Conservation (phyloP, 2,329 filamentous ascomycete species). For the Claviceps digitariae region DNA sequence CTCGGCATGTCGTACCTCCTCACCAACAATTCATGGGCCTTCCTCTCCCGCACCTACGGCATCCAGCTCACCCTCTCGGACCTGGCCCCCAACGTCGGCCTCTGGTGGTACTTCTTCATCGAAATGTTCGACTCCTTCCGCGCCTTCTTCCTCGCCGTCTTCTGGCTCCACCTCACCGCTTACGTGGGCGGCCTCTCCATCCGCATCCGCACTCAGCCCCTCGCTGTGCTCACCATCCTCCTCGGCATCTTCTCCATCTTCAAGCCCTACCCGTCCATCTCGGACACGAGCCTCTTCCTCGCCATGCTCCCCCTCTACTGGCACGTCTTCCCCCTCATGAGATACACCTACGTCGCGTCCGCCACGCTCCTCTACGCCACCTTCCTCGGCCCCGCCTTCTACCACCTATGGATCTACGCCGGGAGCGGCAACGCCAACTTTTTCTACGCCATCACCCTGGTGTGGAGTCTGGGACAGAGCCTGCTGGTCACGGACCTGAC, state of each 20-base stretch:
- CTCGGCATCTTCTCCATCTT: conserved; percentile 88
- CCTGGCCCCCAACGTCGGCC: conserved; percentile 82
- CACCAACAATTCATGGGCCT: conserved; percentile 71
- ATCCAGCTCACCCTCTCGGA: conserved; percentile 85
- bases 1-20: conserved; percentile 60
- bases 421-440: conserved; percentile 98
- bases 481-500: conserved; percentile 77
- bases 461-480: conserved; percentile 86
- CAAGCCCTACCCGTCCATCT: conserved; percentile 90
- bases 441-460: conserved; percentile 98
- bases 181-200: conserved; percentile 82
- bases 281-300: conserved; percentile 77
- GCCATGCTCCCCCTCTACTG: conserved; percentile 71
- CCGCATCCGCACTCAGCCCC: conserved; percentile 69
- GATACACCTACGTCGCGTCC: conserved; percentile 79
- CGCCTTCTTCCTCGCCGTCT: conserved; percentile 92
- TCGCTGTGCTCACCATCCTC: conserved; percentile 74
- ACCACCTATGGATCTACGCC: conserved; percentile 95
- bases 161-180: conserved; percentile 87
- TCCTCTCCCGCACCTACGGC: conserved; percentile 79
- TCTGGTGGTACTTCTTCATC: conserved; percentile 99
- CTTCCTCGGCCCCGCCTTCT: conserved; percentile 85
- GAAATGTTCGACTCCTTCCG: conserved; percentile 99
- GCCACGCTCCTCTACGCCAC: conserved; percentile 77
- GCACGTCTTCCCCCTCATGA: conserved; percentile 87